Evolutionary conservation across 202 grass and related monocot genomes (phyloP).

Genomic region (Tripidium arundinaceum): DNA sequence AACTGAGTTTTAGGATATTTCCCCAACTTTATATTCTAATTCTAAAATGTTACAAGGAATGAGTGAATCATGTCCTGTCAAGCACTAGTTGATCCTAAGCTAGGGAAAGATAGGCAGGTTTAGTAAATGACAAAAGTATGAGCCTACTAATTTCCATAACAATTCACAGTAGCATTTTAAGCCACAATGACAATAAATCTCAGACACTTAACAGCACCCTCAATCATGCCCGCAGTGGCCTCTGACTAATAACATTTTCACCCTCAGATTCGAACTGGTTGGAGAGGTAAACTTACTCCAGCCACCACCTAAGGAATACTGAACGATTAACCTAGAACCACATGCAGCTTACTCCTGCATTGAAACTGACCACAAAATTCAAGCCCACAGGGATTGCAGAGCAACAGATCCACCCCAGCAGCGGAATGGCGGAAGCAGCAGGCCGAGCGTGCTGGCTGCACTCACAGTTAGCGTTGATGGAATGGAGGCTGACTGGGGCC

Average conservation of each 20-base stretch:
- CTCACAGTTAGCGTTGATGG: slow-evolving; percentile 76
- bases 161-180: no score
- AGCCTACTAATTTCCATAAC: no score
- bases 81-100: no score
- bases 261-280: background rate
- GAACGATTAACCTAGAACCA: background rate
- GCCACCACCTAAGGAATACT: background rate
- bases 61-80: no score
- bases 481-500: slow-evolving; percentile 8
- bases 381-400: slow-evolving; percentile 18
- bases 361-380: background rate
- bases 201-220: background rate
- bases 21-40: background rate
- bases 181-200: no score
- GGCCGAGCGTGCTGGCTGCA: background rate
- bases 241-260: background rate
- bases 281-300: background rate
- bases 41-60: background rate
- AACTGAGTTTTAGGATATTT: background rate
- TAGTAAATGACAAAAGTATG: no score
- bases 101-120: no score
- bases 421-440: background rate
- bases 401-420: slow-evolving; percentile 21
- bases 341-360: background rate
- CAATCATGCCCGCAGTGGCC: background rate